A percentile compares a stretch with the other conserved stretches of the same genome.
phyloP scores from a whole-genome alignment of 2,329 filamentous ascomycete genomes.

The Aspergillus unguis region DNA sequence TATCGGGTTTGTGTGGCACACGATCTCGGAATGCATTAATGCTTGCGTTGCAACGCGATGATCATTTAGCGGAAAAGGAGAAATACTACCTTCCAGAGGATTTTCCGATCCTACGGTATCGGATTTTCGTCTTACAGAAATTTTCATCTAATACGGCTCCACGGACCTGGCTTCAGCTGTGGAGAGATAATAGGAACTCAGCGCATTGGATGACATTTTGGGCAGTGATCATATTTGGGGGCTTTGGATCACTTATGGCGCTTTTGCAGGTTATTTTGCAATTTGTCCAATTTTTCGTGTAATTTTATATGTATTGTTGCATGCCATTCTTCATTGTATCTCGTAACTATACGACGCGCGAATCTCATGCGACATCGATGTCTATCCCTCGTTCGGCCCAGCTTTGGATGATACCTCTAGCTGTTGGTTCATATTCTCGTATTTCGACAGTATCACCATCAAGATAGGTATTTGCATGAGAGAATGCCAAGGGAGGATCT shows the following conservation, averaged over 20 bases:
- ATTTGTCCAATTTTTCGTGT: not conserved
- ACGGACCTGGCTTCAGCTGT: not conserved
- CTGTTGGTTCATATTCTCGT: slow-evolving; percentile 49
- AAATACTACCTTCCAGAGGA: not conserved
- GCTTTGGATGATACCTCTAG: not conserved
- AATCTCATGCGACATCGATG: not conserved
- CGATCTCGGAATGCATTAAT: not conserved
- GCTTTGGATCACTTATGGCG: slow-evolving; percentile 4
- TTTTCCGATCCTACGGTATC: not conserved
- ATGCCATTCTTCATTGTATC: not conserved
- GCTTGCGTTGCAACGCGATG: not conserved
- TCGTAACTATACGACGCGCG: not conserved
- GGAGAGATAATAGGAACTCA: not conserved
- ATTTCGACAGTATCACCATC: slow-evolving; percentile 43
- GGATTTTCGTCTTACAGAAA: not conserved
- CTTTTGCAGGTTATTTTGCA: slow-evolving; percentile 6
- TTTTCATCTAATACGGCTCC: not conserved
- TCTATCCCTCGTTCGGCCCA: not conserved
- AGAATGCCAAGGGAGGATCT: slow-evolving; percentile 54
- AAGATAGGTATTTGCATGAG: slow-evolving; percentile 59
- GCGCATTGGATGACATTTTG: slow-evolving; percentile 4
- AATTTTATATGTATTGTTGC: not conserved
- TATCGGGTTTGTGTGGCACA: not conserved
- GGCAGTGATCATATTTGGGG: slow-evolving; percentile 8
- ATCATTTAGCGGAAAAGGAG: not conserved